These are phyloP conservation scores for Chenopodium formosanum DNA, from an alignment of 148 eudicot genomes.

Conservation along the genomic window DNA sequence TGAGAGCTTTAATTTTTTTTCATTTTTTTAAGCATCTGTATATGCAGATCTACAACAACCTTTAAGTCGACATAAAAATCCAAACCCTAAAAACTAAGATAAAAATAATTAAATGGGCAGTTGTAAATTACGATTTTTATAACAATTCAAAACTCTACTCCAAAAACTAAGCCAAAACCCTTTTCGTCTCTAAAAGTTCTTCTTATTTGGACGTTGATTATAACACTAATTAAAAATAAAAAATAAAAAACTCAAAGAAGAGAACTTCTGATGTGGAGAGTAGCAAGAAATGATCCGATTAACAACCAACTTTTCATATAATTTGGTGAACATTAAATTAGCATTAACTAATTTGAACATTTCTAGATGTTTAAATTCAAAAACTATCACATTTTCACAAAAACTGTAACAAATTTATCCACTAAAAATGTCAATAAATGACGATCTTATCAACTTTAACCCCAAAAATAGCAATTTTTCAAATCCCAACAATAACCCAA, in stretches of 20 bases:
- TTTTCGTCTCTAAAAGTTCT: too few species aligned
- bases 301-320: background rate
- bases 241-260: too few species aligned
- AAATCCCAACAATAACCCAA: too few species aligned
- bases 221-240: too few species aligned
- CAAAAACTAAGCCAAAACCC: too few species aligned
- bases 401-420: background rate
- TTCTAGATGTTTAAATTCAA: background rate
- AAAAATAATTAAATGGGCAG: background rate
- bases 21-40: background rate
- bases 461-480: background rate
- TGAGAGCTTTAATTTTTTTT: background rate
- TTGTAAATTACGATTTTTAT: too few species aligned
- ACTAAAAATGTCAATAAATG: background rate
- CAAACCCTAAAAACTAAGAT: background rate
- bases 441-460: background rate
- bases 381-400: background rate
- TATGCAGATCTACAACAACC: constrained; percentile 13
- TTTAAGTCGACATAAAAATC: constrained; percentile 1
- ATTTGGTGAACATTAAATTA: background rate
- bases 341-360: background rate
- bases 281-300: background rate
- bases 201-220: too few species aligned
- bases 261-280: background rate
- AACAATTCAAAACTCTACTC: too few species aligned